Base-by-base conservation (phyloP, 768 basidiomycete genomes). In the Russula compacta region DNA sequence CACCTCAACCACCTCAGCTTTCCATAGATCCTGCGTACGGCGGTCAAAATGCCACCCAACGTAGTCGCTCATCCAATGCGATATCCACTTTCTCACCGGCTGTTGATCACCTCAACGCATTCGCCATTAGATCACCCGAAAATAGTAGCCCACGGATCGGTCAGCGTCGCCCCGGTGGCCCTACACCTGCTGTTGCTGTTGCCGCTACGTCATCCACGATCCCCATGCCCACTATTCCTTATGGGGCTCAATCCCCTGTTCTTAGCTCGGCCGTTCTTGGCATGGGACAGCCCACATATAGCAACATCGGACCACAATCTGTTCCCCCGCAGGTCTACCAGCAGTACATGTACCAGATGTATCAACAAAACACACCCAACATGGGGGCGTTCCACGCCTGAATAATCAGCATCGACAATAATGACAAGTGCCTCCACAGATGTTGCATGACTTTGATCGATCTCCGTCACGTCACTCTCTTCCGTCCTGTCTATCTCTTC, bases 271-370 rank as follows among this genome's bases (percentile, higher is more conserved):
- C 75, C 64, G 76, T 85, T 65, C 76, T 87, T 59, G 81, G 81
- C 60, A 84, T 88, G 81, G 79, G 76, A 48, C 86, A 86, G 66
- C 75, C 81, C n/a, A 70, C 84, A 44, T 90, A 87, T 71, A 79
- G 77, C 63, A 79, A 77, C 56, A 78, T 85, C 75, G 70, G 79
- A 21, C 78, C 76, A 39, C 79, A 84, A 64, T 80, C 83, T 61
- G 74, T 83, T 49, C 79, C 85, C 10, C 80, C 85, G 64, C 86
- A 88, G 68, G 77, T 87, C 71, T 91, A 91, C 73, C 87, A 87
- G 70, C 74, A 65, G 58, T 89, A 89, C 76, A 84, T 89, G 86
- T 88, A 89, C 69, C 84, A 85, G 73, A 76, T 85, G 69, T 89
- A 89, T 74, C 85, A 85, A 72, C 85, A 87, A 74, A 84, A 81